Evolutionary conservation across 495 filamentous ascomycete genomes (phyloP).

Genomic region (Neurospora sp.): DNA sequence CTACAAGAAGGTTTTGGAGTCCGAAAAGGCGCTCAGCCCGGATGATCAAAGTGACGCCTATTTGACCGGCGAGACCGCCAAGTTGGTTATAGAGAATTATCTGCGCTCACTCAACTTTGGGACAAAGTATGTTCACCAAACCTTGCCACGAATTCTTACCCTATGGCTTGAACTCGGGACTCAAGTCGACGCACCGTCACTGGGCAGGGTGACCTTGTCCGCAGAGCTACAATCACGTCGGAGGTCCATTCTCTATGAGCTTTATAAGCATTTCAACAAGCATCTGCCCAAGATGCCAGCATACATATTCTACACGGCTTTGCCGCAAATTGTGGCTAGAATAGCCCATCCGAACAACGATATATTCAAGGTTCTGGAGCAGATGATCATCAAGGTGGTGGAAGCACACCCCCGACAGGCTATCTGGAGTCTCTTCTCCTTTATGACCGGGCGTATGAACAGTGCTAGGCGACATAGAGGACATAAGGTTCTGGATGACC

Average conservation of each 20-base stretch:
- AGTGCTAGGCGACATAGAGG: slow-evolving; percentile 48
- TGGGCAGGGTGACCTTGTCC: slow-evolving; percentile 52
- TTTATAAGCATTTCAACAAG: slow-evolving; percentile 65
- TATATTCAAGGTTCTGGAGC: slow-evolving; percentile 63
- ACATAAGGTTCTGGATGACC: slow-evolving; percentile 34
- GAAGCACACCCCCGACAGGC: slow-evolving; percentile 75
- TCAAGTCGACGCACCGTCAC: slow-evolving; percentile 55
- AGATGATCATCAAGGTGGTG: slow-evolving; percentile 75
- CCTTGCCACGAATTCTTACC: slow-evolving; percentile 78
- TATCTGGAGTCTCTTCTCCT: slow-evolving; percentile 84
- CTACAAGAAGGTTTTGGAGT: slow-evolving; percentile 92
- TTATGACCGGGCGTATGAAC: slow-evolving; percentile 43
- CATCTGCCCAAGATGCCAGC: slow-evolving; percentile 67
- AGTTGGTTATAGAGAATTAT: slow-evolving; percentile 88
- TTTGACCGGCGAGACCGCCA: slow-evolving; percentile 68
- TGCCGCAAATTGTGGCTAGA: slow-evolving; percentile 84
- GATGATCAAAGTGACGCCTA: slow-evolving; percentile 49
- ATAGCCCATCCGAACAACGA: slow-evolving; percentile 75
- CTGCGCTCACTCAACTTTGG: slow-evolving; percentile 76
- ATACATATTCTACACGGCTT: slow-evolving; percentile 81
- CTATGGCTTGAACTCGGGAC: slow-evolving; percentile 89
- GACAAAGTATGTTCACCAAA: slow-evolving; percentile 91
- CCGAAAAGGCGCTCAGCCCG: slow-evolving; percentile 66
- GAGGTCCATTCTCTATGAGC: slow-evolving; percentile 53
- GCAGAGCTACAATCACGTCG: slow-evolving; percentile 48